Base-by-base conservation (phyloP, 2,329 filamentous ascomycete genomes). In the Aspergillus awamori region DNA sequence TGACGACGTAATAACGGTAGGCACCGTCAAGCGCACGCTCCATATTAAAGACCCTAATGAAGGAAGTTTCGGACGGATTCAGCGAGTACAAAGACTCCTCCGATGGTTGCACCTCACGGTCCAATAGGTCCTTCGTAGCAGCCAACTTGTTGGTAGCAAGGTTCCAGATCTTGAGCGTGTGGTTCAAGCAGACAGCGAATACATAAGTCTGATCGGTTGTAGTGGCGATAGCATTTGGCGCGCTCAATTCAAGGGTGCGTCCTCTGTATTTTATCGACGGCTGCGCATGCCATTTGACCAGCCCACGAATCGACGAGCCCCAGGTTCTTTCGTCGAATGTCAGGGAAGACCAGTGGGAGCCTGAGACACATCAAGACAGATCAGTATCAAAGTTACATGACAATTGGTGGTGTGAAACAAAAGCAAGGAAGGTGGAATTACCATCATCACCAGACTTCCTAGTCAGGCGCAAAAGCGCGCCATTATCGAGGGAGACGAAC, bases 161-260 rank as follows among this genome's bases (percentile, higher is more conserved):
- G 71, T 96, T 95, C 94, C 95, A 98, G 41, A 95, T 88, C 70
- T 93, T 89, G 72, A 99, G 80, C 10, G 88, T 89, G 73, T 99
- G 93, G 69, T 99, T 93, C 62, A 99, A 81, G 65, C 91, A 95
- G 53, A 97, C 87, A 0, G 93, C 93, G 69, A 97, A 91, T 8
- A 88, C 74, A 58, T 82, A 79, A 2, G 76, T 78, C 57, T 80
- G 77, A 58, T 82, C 79, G 8, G 79, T 78, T 5, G 79, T 81
- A 30, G 77, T 77, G 24, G 74, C 73, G 65, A 82, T 79, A 30
- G 79, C 74, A 66, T 79, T 78, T 39, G 78, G 75, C 11, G 76
- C 76, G 59, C 74, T 78, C n/a, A 73, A 64, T 60, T 82, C 80
- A 43, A 81, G 70, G 28, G 68, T 76, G 48, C 72, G 75, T 58